These are phyloP conservation scores for Capronia americana DNA, from an alignment of 2,329 filamentous ascomycete genomes.

Conservation along the genomic window DNA sequence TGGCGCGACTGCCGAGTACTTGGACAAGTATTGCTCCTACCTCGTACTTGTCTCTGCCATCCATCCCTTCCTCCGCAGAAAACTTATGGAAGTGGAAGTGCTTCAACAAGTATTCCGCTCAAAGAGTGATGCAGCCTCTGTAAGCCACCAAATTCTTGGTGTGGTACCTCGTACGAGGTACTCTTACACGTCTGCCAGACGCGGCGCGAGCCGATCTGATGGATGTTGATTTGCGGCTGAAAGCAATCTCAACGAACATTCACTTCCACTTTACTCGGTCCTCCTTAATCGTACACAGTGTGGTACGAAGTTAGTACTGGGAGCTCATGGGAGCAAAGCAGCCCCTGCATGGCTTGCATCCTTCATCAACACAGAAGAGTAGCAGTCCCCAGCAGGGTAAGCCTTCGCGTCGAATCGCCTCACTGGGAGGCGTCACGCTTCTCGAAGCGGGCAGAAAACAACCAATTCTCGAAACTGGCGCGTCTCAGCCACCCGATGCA, in stretches of 20 bases:
- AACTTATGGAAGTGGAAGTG: background rate
- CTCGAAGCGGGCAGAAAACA: slow-evolving; percentile 11
- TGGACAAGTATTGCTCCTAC: background rate
- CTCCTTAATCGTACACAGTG: background rate
- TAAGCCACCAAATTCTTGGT: background rate
- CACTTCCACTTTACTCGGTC: background rate
- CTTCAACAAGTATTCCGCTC: background rate
- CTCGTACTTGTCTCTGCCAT: background rate
- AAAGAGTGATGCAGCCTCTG: background rate
- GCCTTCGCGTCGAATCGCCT: slow-evolving; percentile 9
- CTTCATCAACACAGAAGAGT: background rate
- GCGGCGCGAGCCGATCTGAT: slow-evolving; percentile 1
- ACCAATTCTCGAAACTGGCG: slow-evolving; percentile 19
- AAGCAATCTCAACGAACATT: background rate
- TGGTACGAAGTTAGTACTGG: too few species aligned
- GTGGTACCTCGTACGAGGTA: background rate
- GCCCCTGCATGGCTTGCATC: background rate
- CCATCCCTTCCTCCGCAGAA: too few species aligned
- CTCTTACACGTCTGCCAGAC: background rate
- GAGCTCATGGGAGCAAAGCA: background rate
- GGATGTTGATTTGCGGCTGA: background rate
- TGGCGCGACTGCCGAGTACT: too few species aligned
- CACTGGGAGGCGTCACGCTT: background rate
- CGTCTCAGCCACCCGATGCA: slow-evolving; percentile 31
- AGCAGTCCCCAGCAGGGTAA: background rate